Evolutionary conservation across 2,329 filamentous ascomycete genomes (phyloP).

Genomic region (Rosellinia necatrix): DNA sequence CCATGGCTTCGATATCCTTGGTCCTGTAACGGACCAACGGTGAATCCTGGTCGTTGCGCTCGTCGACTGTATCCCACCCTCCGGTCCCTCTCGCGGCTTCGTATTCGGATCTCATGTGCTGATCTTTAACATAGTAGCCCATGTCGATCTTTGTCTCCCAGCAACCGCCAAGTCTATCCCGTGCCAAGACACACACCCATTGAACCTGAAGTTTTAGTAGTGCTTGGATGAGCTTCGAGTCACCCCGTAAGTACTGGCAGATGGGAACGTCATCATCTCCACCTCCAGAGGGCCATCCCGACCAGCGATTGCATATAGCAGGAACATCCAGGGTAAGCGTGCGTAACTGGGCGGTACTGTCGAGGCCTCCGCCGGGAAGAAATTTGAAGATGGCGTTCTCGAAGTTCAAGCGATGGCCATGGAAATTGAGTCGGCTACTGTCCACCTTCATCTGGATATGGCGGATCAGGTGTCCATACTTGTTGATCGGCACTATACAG

Average conservation of each 20-base stretch:
- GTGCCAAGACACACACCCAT: constrained; percentile 44
- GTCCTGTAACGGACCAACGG: constrained; percentile 1
- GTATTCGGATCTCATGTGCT: constrained; percentile 11
- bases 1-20: constrained; percentile 26
- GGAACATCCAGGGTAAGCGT: constrained; percentile 50
- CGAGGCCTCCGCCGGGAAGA: constrained; percentile 28
- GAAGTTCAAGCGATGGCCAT: constrained; percentile 37
- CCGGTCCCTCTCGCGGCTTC: neutral
- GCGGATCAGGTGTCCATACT: constrained; percentile 48
- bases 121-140: constrained; percentile 27
- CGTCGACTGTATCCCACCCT: neutral
- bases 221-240: constrained; percentile 38
- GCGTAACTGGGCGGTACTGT: constrained; percentile 40
- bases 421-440: constrained; percentile 43
- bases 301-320: constrained; percentile 31
- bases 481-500: constrained; percentile 40
- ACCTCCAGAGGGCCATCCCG: constrained; percentile 14
- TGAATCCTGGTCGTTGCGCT: neutral
- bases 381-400: constrained; percentile 46
- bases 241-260: constrained; percentile 42
- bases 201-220: constrained; percentile 44
- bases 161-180: constrained; percentile 25
- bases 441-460: constrained; percentile 50
- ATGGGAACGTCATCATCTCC: constrained; percentile 40
- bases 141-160: constrained; percentile 33